Conservation (phyloP, 139 green algal species). For the Coelastrella sp. region DNA sequence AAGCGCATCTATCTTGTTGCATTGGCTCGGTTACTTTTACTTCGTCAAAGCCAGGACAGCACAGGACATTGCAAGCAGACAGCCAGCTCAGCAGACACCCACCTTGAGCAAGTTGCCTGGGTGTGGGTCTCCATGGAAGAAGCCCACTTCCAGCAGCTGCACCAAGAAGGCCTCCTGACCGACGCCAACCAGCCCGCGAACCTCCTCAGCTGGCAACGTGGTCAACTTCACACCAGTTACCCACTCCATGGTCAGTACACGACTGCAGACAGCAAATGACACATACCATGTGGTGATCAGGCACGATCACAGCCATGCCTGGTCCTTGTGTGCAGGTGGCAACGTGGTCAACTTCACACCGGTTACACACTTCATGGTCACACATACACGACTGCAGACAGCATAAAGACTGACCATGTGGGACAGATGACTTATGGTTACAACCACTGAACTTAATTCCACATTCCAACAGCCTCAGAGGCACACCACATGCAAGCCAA, state of each 20-base stretch:
- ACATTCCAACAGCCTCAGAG: too few species aligned
- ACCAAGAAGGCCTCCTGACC: slow-evolving; percentile 94
- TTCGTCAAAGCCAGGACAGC: too few species aligned
- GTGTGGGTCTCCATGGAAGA: slow-evolving; percentile 91
- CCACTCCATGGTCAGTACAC: slow-evolving; percentile 93
- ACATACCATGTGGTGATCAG: not conserved
- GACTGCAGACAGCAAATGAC: slow-evolving; percentile 21
- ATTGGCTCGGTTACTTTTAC: too few species aligned
- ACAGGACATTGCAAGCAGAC: too few species aligned
- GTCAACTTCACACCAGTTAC: slow-evolving; percentile 93
- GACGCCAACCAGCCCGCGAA: slow-evolving; percentile 69
- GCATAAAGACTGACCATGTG: too few species aligned
- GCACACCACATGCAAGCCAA: too few species aligned
- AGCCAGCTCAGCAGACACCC: not conserved
- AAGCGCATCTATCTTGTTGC: too few species aligned
- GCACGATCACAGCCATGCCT: not conserved
- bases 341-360: slow-evolving; percentile 93
- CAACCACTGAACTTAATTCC: too few species aligned
- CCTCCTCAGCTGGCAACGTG: slow-evolving; percentile 76
- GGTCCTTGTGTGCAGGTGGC: slow-evolving; percentile 10
- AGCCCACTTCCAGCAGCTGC: slow-evolving; percentile 95
- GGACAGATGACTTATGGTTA: too few species aligned
- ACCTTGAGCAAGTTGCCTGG: slow-evolving; percentile 80
- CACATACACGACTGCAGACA: slow-evolving; percentile 62
- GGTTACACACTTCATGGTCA: slow-evolving; percentile 93